Evolutionary conservation across 2,329 filamentous ascomycete genomes (phyloP).

Genomic region (Claviceps pusilla): DNA sequence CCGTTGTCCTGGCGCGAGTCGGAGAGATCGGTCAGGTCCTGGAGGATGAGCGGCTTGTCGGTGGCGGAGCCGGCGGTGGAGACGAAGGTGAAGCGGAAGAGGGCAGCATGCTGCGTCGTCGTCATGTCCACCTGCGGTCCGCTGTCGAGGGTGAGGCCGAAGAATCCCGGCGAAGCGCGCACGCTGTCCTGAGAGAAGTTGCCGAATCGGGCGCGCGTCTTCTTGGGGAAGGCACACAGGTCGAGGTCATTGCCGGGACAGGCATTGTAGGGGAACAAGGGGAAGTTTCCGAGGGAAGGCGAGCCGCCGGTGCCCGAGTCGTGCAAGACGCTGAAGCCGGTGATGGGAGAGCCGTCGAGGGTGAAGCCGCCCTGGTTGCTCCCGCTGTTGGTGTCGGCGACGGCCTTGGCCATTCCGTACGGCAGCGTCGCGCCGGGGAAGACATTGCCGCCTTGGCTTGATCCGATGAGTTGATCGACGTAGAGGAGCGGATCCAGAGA

Average conservation of each 20-base stretch:
- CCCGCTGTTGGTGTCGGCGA: constrained; percentile 28
- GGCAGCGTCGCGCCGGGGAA: constrained; percentile 29
- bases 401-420: constrained; percentile 40
- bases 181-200: constrained; percentile 35
- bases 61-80: constrained; percentile 31
- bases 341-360: constrained; percentile 32
- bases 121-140: constrained; percentile 53
- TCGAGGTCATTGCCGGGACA: constrained; percentile 49
- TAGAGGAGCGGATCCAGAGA: constrained; percentile 12
- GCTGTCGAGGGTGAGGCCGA: constrained; percentile 42
- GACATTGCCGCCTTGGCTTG: constrained; percentile 22
- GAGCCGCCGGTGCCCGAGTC: constrained; percentile 42
- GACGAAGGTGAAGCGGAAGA: constrained; percentile 53
- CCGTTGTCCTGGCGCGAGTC: constrained; percentile 44
- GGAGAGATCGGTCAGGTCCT: constrained; percentile 50
- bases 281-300: constrained; percentile 58
- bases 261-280: constrained; percentile 50
- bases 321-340: constrained; percentile 43
- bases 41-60: constrained; percentile 43
- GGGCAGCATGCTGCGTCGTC: constrained; percentile 45
- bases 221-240: constrained; percentile 44
- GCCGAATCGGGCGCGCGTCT: constrained; percentile 23
- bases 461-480: constrained; percentile 25
- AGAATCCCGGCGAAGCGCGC: constrained; percentile 48
- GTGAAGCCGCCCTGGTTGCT: constrained; percentile 45